Conservation (phyloP, 768 basidiomycete species). For the Clitopilus passeckerianus region DNA sequence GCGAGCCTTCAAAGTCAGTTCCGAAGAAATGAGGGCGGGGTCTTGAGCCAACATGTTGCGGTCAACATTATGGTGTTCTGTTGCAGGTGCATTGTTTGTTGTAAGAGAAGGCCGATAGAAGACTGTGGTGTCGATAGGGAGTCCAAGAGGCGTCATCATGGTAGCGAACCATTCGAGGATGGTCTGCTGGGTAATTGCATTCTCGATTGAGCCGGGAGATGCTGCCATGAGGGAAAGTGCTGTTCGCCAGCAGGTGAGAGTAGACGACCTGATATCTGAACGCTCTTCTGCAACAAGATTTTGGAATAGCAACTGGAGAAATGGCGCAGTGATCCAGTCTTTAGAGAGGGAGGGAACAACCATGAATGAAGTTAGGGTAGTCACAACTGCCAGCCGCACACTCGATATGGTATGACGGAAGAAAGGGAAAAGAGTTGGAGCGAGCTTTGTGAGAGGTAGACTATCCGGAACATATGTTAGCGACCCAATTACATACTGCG, state of each 20-base stretch:
- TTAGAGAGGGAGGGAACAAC: constrained; percentile 64
- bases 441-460: constrained; percentile 75
- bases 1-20: constrained; percentile 75
- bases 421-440: constrained; percentile 90
- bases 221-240: constrained; percentile 54
- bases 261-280: constrained; percentile 71
- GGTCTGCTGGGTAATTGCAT: constrained; percentile 49
- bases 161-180: constrained; percentile 83
- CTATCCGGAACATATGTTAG: constrained; percentile 28
- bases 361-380: constrained; percentile 86
- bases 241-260: constrained; percentile 68
- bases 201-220: constrained; percentile 44
- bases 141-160: constrained; percentile 86
- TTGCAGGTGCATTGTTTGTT: constrained; percentile 37
- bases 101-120: constrained; percentile 65
- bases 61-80: constrained; percentile 89
- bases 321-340: constrained; percentile 76
- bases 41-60: constrained; percentile 94
- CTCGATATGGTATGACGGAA: constrained; percentile 95
- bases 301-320: constrained; percentile 85
- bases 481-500: neutral
- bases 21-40: constrained; percentile 71
- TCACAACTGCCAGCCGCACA: constrained; percentile 90
- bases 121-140: constrained; percentile 60
- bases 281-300: constrained; percentile 93